Base-by-base conservation (phyloP, 1,139 yeast species). In the Sugiyamaella japonica region DNA sequence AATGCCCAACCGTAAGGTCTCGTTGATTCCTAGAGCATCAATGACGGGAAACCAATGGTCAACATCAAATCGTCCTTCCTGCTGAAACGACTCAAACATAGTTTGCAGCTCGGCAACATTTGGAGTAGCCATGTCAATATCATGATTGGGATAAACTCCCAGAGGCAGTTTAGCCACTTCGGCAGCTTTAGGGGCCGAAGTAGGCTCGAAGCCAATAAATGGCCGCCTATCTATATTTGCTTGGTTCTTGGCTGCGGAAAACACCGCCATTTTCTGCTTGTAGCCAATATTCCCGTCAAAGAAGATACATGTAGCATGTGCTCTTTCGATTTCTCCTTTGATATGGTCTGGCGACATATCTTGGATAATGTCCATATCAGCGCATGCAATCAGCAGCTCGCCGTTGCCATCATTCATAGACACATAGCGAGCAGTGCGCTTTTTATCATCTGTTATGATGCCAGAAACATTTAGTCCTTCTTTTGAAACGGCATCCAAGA, bases 321-420 rank as follows among this genome's bases (percentile, higher is more conserved):
- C 64, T 1, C 58, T 50, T 16, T 55, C 49, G 16, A 70, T 59
- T 28, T 60, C 56, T 3, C 66, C 53, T 2, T 66, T 59, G 2
- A 86, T 74, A 58, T 78, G 78, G 0, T 68, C 68, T 0, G 70
- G 56, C 28, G 80, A 74, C 54, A 83, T 62, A 28, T 77, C 73
- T 61, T 86, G 89, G 15, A 85, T 74, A 10, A 86, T 81, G 10
- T 74, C 74, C 97, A 90, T 89, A 65, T 88, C 96, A 3, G 96
- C 93, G 66, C 90, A 84, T 0, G 96, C 96, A 15, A 87, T 74
- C 7, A 86, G 66, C 49, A 89, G 73, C 3, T 80, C 84, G 0
- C 97, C 97, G 1, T 72, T 65, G 0, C 63, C 59, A 56, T 80
- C 81, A 64, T 88, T 93, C 56, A 84, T 76, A 1, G 95, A 83